phyloP scores from a whole-genome alignment of 306 rosid species.

The Quercus gilva region DNA sequence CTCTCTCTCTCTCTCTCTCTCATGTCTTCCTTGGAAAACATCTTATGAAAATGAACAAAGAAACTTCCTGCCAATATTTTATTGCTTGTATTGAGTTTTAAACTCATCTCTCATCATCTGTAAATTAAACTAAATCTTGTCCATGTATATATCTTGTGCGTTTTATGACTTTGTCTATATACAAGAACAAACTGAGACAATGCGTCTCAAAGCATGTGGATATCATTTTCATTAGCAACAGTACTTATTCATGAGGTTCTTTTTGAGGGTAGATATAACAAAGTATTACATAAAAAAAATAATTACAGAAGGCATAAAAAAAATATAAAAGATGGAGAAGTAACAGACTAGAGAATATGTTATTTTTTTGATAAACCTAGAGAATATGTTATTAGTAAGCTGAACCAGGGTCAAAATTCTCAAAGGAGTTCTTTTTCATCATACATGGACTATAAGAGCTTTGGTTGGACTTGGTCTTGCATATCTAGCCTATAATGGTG shows the following conservation, averaged over 20 bases:
- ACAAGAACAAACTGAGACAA: not conserved
- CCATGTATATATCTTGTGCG: constrained; percentile 2
- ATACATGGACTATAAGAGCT: not conserved
- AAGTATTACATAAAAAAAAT: not conserved
- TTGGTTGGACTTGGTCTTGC: too few species aligned
- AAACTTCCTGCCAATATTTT: not conserved
- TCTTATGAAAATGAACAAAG: constrained; percentile 12
- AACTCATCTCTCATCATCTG: not conserved
- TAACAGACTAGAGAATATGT: not conserved
- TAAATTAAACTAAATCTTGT: not conserved
- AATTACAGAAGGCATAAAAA: too few species aligned
- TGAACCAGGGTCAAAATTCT: not conserved
- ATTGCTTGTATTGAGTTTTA: not conserved
- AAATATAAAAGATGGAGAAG: too few species aligned
- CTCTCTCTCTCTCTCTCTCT: constrained; percentile 12
- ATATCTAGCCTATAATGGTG: too few species aligned
- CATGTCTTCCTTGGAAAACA: constrained; percentile 14
- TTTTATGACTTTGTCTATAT: constrained; percentile 4
- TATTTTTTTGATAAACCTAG: too few species aligned
- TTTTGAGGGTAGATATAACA: not conserved
- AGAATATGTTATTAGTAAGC: not conserved
- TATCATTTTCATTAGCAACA: constrained; percentile 13
- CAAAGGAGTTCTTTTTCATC: not conserved
- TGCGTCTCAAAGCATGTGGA: constrained; percentile 16
- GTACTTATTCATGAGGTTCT: not conserved